phyloP scores from a whole-genome alignment of 352 stramenopile species.

The Globisporangium emineosum region DNA sequence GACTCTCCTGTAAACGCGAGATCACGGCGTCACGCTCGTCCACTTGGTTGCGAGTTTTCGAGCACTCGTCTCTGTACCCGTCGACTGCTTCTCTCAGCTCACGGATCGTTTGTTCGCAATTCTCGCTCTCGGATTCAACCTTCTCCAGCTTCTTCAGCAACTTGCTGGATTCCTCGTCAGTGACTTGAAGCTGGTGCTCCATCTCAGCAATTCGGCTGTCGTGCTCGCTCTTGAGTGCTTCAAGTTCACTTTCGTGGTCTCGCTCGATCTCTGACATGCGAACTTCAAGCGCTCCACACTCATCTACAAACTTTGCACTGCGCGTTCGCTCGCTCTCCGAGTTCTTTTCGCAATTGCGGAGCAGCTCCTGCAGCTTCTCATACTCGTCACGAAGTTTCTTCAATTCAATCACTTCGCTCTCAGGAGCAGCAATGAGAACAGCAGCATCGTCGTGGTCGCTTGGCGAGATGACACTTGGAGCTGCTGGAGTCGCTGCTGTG shows the following conservation, averaged over 20 bases:
- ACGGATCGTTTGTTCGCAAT: not conserved
- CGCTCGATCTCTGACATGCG: slow-evolving; percentile 9
- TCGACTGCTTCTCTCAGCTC: slow-evolving; percentile 18
- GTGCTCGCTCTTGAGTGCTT: slow-evolving; percentile 3
- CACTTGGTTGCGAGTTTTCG: not conserved
- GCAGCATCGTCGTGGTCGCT: not conserved
- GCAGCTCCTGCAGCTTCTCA: not conserved
- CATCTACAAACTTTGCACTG: not conserved
- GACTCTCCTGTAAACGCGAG: slow-evolving; percentile 16
- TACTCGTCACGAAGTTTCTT: not conserved
- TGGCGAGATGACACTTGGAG: not conserved
- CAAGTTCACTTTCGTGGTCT: not conserved
- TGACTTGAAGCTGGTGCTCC: not conserved
- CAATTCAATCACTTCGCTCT: not conserved
- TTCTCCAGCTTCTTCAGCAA: slow-evolving; percentile 3
- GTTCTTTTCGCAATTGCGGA: slow-evolving; percentile 2
- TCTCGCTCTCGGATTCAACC: not conserved
- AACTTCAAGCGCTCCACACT: slow-evolving; percentile 8
- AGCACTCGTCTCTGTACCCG: slow-evolving; percentile 5
- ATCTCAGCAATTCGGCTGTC: slow-evolving; percentile 2
- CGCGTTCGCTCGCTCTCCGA: slow-evolving; percentile 9
- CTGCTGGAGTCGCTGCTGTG: not conserved
- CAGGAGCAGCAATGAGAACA: not conserved
- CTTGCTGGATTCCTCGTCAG: slow-evolving; percentile 11
- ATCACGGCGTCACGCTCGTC: slow-evolving; percentile 10